phyloP scores from a whole-genome alignment of 139 green algal genomes.

The Asterochloris erici region DNA sequence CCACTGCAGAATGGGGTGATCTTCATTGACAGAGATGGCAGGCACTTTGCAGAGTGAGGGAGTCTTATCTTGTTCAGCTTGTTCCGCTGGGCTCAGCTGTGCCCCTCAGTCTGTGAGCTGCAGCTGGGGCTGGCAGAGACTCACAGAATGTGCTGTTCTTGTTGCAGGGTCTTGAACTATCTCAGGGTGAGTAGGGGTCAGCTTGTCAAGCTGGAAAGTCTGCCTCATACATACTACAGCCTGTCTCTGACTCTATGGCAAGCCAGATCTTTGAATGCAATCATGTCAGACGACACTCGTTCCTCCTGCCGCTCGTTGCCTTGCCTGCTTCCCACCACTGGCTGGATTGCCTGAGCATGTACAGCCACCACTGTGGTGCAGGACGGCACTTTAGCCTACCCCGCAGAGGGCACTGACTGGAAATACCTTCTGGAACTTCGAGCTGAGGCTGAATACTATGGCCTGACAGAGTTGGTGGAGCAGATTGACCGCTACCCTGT shows the following conservation, averaged over 20 bases:
- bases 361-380: constrained; percentile 12
- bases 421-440: constrained; percentile 68
- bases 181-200: not conserved
- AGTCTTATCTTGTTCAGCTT: constrained; percentile 4
- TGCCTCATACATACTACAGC: not conserved
- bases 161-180: constrained; percentile 1
- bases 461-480: constrained; percentile 49
- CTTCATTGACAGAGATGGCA: constrained; percentile 67
- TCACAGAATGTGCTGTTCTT: too few relatives aligned
- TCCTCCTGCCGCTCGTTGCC: not conserved
- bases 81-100: constrained; percentile 14
- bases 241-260: not conserved
- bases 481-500: constrained; percentile 55
- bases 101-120: not conserved
- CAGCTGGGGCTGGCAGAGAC: too few relatives aligned
- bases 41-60: constrained; percentile 51
- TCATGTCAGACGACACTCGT: not conserved
- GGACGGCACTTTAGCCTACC: constrained; percentile 55
- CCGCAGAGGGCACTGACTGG: constrained; percentile 50
- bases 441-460: constrained; percentile 70
- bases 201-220: not conserved
- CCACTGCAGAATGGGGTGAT: constrained; percentile 37
- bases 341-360: too few relatives aligned
- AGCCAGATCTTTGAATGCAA: not conserved
- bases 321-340: not conserved